phyloP scores from a whole-genome alignment of 495 filamentous ascomycete species.

The Xylaria nigripes region DNA sequence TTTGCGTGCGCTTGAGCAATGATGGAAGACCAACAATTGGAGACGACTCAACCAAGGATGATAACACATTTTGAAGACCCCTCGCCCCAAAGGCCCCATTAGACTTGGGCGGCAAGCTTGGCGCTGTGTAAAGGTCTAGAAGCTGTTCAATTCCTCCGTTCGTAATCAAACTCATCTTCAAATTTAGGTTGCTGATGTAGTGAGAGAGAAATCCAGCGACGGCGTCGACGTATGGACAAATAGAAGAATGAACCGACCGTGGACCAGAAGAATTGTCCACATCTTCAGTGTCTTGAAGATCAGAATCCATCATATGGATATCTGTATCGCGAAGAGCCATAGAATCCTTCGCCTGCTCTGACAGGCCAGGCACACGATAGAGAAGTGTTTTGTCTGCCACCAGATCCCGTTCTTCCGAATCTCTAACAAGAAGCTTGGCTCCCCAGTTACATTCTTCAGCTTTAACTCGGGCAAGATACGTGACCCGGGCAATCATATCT shows the following conservation, averaged over 20 bases:
- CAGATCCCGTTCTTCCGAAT: slow-evolving; percentile 41
- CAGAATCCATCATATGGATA: slow-evolving; percentile 51
- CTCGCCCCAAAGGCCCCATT: slow-evolving; percentile 55
- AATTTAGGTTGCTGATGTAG: slow-evolving; percentile 66
- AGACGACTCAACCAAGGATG: slow-evolving; percentile 73
- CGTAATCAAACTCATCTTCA: slow-evolving; percentile 68
- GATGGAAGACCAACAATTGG: slow-evolving; percentile 76
- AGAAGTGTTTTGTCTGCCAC: slow-evolving; percentile 39
- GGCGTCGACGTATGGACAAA: slow-evolving; percentile 63
- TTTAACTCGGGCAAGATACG: slow-evolving; percentile 57
- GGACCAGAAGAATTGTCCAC: slow-evolving; percentile 1
- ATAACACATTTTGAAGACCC: slow-evolving; percentile 62
- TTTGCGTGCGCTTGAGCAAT: slow-evolving; percentile 63
- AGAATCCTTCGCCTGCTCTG: slow-evolving; percentile 33
- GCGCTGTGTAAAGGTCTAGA: slow-evolving; percentile 72
- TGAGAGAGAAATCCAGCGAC: slow-evolving; percentile 66
- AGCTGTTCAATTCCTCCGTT: slow-evolving; percentile 74
- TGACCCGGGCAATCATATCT: slow-evolving; percentile 74
- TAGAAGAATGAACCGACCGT: slow-evolving; percentile 17
- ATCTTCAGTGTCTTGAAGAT: slow-evolving; percentile 19
- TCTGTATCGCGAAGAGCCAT: slow-evolving; percentile 33
- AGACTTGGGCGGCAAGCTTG: slow-evolving; percentile 70
- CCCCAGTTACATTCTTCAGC: slow-evolving; percentile 62
- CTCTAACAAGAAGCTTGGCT: slow-evolving; percentile 64
- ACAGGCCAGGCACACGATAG: slow-evolving; percentile 3